Evolutionary conservation across 177 flowering plant genomes (phyloP).

Genomic region (Vitis hybrid): DNA sequence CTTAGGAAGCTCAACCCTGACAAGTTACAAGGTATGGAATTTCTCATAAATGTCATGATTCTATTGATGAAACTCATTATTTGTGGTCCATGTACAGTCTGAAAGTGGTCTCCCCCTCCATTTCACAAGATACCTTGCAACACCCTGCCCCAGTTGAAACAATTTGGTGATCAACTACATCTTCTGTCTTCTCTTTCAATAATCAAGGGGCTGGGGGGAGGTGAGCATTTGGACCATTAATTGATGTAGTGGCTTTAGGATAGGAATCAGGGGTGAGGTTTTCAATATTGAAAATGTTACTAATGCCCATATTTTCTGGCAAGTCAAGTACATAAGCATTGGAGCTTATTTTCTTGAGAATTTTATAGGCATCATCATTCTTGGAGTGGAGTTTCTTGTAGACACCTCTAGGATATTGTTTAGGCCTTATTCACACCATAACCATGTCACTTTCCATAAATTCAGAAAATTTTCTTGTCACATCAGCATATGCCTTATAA

Average conservation of each 20-base stretch:
- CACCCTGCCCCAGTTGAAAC: not conserved
- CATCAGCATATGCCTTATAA: slow-evolving; percentile 8
- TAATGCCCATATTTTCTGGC: not conserved
- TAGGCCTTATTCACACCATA: not conserved
- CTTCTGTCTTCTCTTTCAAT: not conserved
- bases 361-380: too few relatives aligned
- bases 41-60: not conserved
- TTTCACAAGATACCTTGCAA: not conserved
- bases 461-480: not conserved
- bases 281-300: not conserved
- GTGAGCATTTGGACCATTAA: too few relatives aligned
- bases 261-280: not conserved
- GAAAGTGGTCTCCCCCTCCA: not conserved
- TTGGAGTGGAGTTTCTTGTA: slow-evolving; percentile 1
- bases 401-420: not conserved
- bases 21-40: not conserved
- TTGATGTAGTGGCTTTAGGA: not conserved
- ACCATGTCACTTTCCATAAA: not conserved
- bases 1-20: not conserved
- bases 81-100: not conserved
- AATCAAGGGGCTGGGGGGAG: not conserved
- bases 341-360: not conserved
- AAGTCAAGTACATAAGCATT: slow-evolving; percentile 10
- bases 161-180: not conserved
- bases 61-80: not conserved